These are phyloP conservation scores for Omphalea diandra DNA, from an alignment of 441 rosid species.

Conservation along the genomic window DNA sequence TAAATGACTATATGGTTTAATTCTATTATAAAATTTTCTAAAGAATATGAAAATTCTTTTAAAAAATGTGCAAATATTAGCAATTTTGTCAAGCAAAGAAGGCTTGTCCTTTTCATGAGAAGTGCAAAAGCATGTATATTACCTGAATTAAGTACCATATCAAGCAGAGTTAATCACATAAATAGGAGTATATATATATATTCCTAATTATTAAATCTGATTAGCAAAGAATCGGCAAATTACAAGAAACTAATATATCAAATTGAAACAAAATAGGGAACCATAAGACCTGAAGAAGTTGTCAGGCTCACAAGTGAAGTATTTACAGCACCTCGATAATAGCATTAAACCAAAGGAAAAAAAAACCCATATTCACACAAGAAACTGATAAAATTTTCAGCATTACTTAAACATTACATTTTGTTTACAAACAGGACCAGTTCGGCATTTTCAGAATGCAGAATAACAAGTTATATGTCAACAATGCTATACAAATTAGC, in stretches of 20 bases:
- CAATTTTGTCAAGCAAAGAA: constrained; percentile 1
- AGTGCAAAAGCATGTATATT: neutral
- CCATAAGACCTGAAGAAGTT: neutral
- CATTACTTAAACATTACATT: neutral
- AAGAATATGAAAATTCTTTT: constrained; percentile 2
- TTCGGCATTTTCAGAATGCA: neutral
- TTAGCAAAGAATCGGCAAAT: no score
- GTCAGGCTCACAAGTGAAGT: neutral
- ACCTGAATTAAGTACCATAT: constrained; percentile 2
- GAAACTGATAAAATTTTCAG: neutral
- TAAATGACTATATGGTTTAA: neutral
- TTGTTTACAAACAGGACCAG: no score
- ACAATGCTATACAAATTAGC: no score
- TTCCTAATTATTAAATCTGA: neutral
- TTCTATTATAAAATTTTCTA: constrained; percentile 1
- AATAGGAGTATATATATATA: neutral
- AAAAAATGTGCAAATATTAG: neutral
- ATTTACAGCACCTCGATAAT: neutral
- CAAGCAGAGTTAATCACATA: neutral
- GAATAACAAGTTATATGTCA: neutral
- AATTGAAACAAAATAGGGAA: neutral
- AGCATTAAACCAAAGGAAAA: neutral
- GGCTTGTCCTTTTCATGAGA: neutral
- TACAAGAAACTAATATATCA: neutral
- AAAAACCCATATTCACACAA: neutral